Percentiles rank a stretch among this genome's conserved stretches.
These are phyloP conservation scores for Capillidium heterosporum DNA, from an alignment of 371 early-diverging fungal species.

Conservation along the genomic window DNA sequence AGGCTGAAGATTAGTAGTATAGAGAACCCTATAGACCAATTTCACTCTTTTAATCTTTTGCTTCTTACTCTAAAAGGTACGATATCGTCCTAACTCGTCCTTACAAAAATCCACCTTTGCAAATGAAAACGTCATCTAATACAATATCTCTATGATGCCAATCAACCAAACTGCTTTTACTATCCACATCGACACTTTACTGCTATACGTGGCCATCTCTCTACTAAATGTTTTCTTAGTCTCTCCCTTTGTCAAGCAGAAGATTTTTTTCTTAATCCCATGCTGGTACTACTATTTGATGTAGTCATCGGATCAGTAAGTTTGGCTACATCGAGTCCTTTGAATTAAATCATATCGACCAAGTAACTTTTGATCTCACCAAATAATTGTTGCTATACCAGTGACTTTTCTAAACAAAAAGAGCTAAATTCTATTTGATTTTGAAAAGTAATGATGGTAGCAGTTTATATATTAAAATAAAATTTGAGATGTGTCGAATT, in stretches of 20 bases:
- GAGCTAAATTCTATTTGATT: not conserved
- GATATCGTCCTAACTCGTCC: too few species aligned
- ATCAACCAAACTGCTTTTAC: not conserved
- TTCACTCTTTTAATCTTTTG: too few species aligned
- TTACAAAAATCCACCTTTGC: too few species aligned
- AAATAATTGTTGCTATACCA: slow-evolving; percentile 66
- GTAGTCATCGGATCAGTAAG: slow-evolving; percentile 65
- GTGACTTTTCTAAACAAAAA: slow-evolving; percentile 10
- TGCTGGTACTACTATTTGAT: slow-evolving; percentile 78
- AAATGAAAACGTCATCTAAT: not conserved
- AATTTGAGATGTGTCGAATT: slow-evolving; percentile 5
- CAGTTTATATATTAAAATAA: slow-evolving; percentile 57
- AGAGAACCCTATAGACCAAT: too few species aligned
- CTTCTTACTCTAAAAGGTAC: too few species aligned
- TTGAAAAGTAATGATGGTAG: slow-evolving; percentile 63
- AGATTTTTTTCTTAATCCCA: slow-evolving; percentile 75
- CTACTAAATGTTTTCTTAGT: slow-evolving; percentile 63
- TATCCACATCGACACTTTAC: not conserved
- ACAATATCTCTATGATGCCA: not conserved
- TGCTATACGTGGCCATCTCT: not conserved
- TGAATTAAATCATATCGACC: slow-evolving; percentile 21
- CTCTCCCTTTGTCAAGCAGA: slow-evolving; percentile 81
- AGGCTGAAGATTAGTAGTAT: too few species aligned
- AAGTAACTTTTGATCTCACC: slow-evolving; percentile 45
- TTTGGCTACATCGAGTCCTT: slow-evolving; percentile 37